A percentile compares a stretch with the other conserved stretches of the same genome.
Evolutionary conservation across 768 basidiomycete genomes (phyloP).

Genomic region (Suillus occidentalis): DNA sequence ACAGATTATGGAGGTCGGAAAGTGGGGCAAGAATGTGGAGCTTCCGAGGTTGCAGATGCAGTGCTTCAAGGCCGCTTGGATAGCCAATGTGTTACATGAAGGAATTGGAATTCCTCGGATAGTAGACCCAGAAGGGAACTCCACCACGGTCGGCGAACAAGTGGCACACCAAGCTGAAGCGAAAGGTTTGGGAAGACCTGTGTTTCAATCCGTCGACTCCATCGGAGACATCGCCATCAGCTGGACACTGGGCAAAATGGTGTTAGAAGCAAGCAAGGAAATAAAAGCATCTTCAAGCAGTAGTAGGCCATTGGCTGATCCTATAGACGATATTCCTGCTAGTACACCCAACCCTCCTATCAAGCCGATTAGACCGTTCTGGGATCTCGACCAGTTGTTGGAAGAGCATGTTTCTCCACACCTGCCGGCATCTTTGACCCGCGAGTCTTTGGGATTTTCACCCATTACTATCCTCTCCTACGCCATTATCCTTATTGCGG

Average conservation of each 20-base stretch:
- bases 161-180: conserved; percentile 73
- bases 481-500: conserved; percentile 40
- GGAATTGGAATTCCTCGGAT: conserved; percentile 94
- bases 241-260: conserved; percentile 99
- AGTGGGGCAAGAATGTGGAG: conserved; percentile 77
- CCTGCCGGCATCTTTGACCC: conserved; percentile 60
- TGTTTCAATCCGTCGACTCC: conserved; percentile 93
- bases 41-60: conserved; percentile 90
- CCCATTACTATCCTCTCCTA: conserved; percentile 63
- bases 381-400: conserved; percentile 53
- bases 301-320: conserved; percentile 65
- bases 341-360: conserved; percentile 48
- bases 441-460: conserved; percentile 72
- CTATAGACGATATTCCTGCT: conserved; percentile 64
- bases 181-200: conserved; percentile 79
- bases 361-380: conserved; percentile 63
- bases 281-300: conserved; percentile 51
- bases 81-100: conserved; percentile 93
- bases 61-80: conserved; percentile 99
- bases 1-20: conserved; percentile 58
- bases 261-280: conserved; percentile 92
- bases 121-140: conserved; percentile 81
- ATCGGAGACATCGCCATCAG: conserved; percentile 92
- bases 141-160: conserved; percentile 64
- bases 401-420: conserved; percentile 68